Evolutionary conservation across 306 rosid genomes (phyloP).

Genomic region (Pterocarpus santalinus): DNA sequence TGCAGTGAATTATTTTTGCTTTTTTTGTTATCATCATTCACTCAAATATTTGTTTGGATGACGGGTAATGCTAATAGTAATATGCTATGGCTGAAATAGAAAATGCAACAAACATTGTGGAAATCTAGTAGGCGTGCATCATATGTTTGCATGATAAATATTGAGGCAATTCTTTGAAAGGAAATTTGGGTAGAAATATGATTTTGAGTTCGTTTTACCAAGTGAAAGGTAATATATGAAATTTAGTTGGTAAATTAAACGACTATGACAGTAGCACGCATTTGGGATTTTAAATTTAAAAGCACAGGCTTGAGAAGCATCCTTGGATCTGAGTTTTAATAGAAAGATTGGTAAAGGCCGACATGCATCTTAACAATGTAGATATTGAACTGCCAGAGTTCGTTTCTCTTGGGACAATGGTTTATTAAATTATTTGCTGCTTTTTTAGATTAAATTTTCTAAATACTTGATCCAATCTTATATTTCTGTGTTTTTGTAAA

Average conservation of each 20-base stretch:
- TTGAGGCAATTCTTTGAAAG: slow-evolving; percentile 7
- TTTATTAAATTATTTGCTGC: neutral
- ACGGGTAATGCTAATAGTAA: slow-evolving; percentile 4
- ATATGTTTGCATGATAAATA: slow-evolving; percentile 2
- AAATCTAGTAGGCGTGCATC: slow-evolving; percentile 1
- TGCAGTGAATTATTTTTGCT: neutral
- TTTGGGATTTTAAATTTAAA: slow-evolving; percentile 15
- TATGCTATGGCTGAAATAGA: neutral
- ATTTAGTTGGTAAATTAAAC: slow-evolving; percentile 3
- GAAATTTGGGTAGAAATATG: slow-evolving; percentile 9
- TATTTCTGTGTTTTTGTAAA: slow-evolving; percentile 40
- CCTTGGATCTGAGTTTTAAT: neutral
- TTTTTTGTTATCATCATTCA: neutral
- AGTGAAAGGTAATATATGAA: slow-evolving; percentile 30
- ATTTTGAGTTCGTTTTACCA: slow-evolving; percentile 16
- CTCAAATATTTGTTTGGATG: neutral
- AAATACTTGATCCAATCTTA: slow-evolving; percentile 34
- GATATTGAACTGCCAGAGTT: neutral
- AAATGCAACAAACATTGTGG: slow-evolving; percentile 9
- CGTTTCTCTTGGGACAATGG: slow-evolving; percentile 9
- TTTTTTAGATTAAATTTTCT: neutral
- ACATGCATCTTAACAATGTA: slow-evolving; percentile 19
- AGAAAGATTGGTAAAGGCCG: neutral
- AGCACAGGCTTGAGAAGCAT: slow-evolving; percentile 14
- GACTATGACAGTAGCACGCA: neutral